phyloP scores from a whole-genome alignment of 2,329 filamentous ascomycete species.

The Chaetomium olivaceum region DNA sequence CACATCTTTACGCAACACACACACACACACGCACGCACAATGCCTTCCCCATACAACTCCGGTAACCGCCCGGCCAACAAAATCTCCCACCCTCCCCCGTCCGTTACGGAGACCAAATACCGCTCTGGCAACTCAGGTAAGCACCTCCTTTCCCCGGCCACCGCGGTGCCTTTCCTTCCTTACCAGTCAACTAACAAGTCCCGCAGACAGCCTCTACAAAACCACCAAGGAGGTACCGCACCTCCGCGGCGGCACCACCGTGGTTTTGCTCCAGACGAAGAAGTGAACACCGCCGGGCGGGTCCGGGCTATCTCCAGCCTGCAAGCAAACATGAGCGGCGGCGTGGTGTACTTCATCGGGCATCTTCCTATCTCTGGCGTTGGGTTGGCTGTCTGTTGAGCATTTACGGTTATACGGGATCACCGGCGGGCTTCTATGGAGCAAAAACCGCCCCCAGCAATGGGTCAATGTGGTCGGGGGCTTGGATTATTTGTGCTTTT shows the following conservation, averaged over 20 bases:
- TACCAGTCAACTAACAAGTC: not conserved
- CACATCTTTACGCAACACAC: not conserved
- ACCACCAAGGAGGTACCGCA: slow-evolving; percentile 15
- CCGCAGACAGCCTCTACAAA: slow-evolving; percentile 18
- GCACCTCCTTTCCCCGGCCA: not conserved
- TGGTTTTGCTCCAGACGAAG: slow-evolving; percentile 26
- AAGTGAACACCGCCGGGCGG: slow-evolving; percentile 1
- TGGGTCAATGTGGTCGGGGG: not conserved
- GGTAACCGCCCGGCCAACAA: slow-evolving; percentile 9
- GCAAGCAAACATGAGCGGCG: not conserved
- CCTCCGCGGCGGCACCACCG: slow-evolving; percentile 8
- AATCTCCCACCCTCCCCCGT: slow-evolving; percentile 8
- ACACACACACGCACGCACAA: not conserved
- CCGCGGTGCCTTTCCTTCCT: not conserved
- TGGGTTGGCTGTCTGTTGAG: not conserved
- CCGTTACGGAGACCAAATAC: slow-evolving; percentile 2
- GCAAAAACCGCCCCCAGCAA: not conserved
- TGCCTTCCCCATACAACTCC: slow-evolving; percentile 21
- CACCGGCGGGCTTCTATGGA: not conserved
- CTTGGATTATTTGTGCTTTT: not conserved
- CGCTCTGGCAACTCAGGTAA: slow-evolving; percentile 23
- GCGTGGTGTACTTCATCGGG: not conserved
- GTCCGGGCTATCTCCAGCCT: not conserved
- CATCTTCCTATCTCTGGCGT: not conserved
- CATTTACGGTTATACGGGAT: slow-evolving; percentile 8